A percentile compares a stretch with the other conserved stretches of the same genome.
Conservation (phyloP, 768 basidiomycete species). For the Mycena belliarum region DNA sequence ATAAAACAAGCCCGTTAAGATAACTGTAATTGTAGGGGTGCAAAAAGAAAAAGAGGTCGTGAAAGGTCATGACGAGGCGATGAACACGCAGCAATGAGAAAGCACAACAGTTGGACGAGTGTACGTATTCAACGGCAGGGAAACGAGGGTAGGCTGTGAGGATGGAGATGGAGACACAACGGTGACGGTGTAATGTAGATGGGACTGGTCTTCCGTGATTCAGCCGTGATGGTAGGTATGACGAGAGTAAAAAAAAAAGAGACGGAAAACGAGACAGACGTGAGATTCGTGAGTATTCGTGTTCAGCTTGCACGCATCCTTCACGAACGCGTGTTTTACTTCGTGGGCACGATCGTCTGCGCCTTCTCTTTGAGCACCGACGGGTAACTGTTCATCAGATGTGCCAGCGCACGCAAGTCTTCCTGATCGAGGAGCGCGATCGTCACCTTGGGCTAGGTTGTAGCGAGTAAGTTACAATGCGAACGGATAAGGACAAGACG, state of each 20-base stretch:
- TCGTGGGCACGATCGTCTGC: conserved; percentile 21
- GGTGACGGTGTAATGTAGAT: background rate
- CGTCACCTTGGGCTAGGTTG: conserved; percentile 75
- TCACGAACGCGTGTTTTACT: conserved; percentile 23
- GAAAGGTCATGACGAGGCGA: background rate
- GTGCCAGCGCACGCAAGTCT: conserved; percentile 79
- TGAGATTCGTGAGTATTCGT: conserved; percentile 8
- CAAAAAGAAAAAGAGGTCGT: background rate
- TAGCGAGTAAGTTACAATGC: background rate
- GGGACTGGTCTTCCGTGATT: too few relatives aligned
- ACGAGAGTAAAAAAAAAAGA: too few relatives aligned
- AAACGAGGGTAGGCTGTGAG: conserved; percentile 6
- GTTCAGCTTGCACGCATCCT: background rate
- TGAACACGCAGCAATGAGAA: conserved; percentile 17
- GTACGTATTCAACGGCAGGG: conserved; percentile 8
- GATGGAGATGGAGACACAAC: conserved; percentile 6
- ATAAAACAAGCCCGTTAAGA: conserved; percentile 1
- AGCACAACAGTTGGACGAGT: conserved; percentile 13
- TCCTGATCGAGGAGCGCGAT: conserved; percentile 83
- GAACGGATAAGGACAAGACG: conserved; percentile 28
- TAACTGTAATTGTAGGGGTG: background rate
- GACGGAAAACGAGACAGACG: background rate
- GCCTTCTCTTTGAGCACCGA: conserved; percentile 81
- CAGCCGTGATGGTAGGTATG: too few relatives aligned
- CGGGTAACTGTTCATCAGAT: conserved; percentile 87